phyloP scores from a whole-genome alignment of 768 basidiomycete species.

The Melanogaster broomeanus region DNA sequence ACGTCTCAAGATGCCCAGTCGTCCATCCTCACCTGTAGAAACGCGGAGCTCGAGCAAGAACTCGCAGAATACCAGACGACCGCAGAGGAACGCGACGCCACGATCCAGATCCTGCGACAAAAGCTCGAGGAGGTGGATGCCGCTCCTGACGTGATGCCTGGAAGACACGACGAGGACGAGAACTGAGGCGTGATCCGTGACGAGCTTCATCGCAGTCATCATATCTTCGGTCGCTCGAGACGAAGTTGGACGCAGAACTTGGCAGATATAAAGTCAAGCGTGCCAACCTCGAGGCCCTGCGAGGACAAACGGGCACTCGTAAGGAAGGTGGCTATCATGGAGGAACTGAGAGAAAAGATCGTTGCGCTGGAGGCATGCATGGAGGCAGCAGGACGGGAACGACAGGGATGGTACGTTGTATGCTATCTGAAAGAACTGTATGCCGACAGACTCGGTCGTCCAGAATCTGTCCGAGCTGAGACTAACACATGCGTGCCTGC shows the following conservation, averaged over 20 bases:
- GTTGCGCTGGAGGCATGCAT: slow-evolving; percentile 64
- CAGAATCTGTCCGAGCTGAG: slow-evolving; percentile 62
- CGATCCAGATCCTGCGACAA: slow-evolving; percentile 46
- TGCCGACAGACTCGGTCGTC: slow-evolving; percentile 38
- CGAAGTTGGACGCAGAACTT: slow-evolving; percentile 56
- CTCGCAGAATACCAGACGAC: slow-evolving; percentile 42
- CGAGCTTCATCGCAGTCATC: slow-evolving; percentile 68
- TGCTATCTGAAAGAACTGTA: slow-evolving; percentile 1
- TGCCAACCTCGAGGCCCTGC: slow-evolving; percentile 66
- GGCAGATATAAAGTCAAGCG: slow-evolving; percentile 52
- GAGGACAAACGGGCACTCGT: slow-evolving; percentile 75
- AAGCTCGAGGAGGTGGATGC: slow-evolving; percentile 47
- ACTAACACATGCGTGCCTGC: slow-evolving; percentile 58
- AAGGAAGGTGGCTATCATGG: slow-evolving; percentile 47
- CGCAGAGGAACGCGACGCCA: slow-evolving; percentile 42
- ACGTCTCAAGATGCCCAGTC: slow-evolving; percentile 54
- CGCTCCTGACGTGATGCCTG: slow-evolving; percentile 31
- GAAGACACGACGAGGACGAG: slow-evolving; percentile 44
- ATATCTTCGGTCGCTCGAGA: slow-evolving; percentile 62
- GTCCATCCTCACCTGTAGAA: slow-evolving; percentile 47
- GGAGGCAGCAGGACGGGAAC: slow-evolving; percentile 56
- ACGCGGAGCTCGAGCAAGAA: slow-evolving; percentile 49
- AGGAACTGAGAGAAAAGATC: slow-evolving; percentile 57
- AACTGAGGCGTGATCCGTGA: slow-evolving; percentile 65
- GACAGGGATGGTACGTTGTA: slow-evolving; percentile 55